Evolutionary conservation across 2,329 filamentous ascomycete genomes (phyloP).

Genomic region (Aspergillus persii): DNA sequence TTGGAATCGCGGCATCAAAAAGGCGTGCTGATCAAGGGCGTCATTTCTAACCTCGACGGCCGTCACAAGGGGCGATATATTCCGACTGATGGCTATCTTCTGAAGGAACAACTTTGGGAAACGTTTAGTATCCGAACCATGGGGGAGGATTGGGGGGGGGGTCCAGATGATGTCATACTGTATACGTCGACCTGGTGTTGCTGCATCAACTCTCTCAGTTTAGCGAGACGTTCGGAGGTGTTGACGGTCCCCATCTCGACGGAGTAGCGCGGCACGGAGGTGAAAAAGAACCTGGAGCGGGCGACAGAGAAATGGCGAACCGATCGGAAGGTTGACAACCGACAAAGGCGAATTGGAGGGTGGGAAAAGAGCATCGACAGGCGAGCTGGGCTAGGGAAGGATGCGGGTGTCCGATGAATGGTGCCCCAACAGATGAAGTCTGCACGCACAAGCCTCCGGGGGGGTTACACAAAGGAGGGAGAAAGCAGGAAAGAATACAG

Average conservation of each 20-base stretch:
- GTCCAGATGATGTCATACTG: slow-evolving; percentile 55
- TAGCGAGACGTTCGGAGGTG: slow-evolving; percentile 71
- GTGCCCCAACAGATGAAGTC: slow-evolving; percentile 10
- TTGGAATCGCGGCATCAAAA: slow-evolving; percentile 7
- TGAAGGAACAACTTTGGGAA: slow-evolving; percentile 77
- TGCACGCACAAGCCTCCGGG: slow-evolving; percentile 8
- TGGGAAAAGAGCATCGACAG: slow-evolving; percentile 37
- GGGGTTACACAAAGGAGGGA: slow-evolving; percentile 11
- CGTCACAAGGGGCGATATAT: slow-evolving; percentile 96
- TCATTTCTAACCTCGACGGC: slow-evolving; percentile 62
- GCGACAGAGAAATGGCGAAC: slow-evolving; percentile 22
- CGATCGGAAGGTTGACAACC: slow-evolving; percentile 30
- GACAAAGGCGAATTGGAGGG: slow-evolving; percentile 28
- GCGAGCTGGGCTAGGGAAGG: slow-evolving; percentile 6
- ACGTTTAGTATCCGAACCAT: slow-evolving; percentile 33
- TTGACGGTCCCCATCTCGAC: slow-evolving; percentile 74
- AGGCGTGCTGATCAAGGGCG: slow-evolving; percentile 2
- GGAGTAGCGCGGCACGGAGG: slow-evolving; percentile 33
- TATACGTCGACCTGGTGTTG: slow-evolving; percentile 86
- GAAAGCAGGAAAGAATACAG: not conserved
- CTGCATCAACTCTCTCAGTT: slow-evolving; percentile 82
- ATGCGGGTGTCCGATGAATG: slow-evolving; percentile 18
- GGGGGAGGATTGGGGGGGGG: not conserved
- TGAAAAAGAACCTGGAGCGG: slow-evolving; percentile 39
- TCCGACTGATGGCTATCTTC: slow-evolving; percentile 98